These are phyloP conservation scores for Exophiala calicioides DNA, from an alignment of 2,329 filamentous ascomycete species.

Conservation along the genomic window DNA sequence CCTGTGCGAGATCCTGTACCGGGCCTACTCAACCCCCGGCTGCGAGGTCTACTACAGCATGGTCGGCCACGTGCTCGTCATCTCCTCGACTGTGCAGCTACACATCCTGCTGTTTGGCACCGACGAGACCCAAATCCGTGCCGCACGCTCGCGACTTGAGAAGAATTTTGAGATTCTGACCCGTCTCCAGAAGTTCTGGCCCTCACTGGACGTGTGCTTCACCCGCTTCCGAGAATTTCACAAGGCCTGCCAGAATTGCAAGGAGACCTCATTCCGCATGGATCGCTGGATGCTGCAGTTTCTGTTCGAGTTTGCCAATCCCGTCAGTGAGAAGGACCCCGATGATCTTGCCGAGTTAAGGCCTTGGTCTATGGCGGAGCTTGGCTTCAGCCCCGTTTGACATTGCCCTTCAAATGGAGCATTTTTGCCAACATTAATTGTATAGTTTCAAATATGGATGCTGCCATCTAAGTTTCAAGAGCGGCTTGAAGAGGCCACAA, in stretches of 20 bases:
- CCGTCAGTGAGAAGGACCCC: slow-evolving; percentile 21
- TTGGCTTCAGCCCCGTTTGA: too few species aligned
- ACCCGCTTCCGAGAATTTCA: slow-evolving; percentile 46
- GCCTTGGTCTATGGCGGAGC: slow-evolving; percentile 23
- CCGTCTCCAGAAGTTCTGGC: slow-evolving; percentile 45
- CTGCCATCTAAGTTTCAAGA: too few species aligned
- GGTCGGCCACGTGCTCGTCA: slow-evolving; percentile 50
- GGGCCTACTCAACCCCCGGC: slow-evolving; percentile 38
- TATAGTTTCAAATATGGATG: too few species aligned
- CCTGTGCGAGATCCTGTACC: slow-evolving; percentile 46
- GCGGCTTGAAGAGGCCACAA: too few species aligned
- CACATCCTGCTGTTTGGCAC: slow-evolving; percentile 48
- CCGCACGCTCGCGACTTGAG: slow-evolving; percentile 42
- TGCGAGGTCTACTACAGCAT: slow-evolving; percentile 48
- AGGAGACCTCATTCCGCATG: slow-evolving; percentile 43
- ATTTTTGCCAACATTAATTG: too few species aligned
- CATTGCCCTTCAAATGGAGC: too few species aligned
- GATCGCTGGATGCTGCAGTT: slow-evolving; percentile 48
- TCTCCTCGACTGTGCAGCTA: slow-evolving; percentile 51
- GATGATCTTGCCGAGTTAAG: slow-evolving; percentile 20
- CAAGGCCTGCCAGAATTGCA: slow-evolving; percentile 42
- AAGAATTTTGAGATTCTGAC: slow-evolving; percentile 50
- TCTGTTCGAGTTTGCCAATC: slow-evolving; percentile 26
- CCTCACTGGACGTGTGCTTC: slow-evolving; percentile 42
- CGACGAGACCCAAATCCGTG: slow-evolving; percentile 39